Conservation (phyloP, 495 filamentous ascomycete genomes). For the Penicillium roqueforti region DNA sequence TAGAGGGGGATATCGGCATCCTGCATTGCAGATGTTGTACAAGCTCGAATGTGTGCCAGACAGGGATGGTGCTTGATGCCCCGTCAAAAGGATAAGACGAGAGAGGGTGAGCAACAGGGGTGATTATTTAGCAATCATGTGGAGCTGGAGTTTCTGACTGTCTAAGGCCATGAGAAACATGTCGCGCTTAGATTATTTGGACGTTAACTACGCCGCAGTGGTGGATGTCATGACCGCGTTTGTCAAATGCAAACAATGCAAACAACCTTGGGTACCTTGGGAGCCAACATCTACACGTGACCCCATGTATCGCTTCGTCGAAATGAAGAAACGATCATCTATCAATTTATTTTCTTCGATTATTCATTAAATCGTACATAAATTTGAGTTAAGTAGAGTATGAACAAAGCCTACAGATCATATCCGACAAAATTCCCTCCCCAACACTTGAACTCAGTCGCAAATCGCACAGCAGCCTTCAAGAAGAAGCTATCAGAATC, state of each 20-base stretch:
- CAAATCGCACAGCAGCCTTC: conserved; percentile 74
- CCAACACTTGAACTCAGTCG: conserved; percentile 76
- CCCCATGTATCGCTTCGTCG: background rate
- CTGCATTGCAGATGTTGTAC: background rate
- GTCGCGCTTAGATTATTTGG: background rate
- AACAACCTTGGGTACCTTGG: too few species aligned
- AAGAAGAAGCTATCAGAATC: conserved; percentile 73
- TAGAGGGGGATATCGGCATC: conserved; percentile 24
- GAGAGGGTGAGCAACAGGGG: too few species aligned
- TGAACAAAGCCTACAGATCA: background rate
- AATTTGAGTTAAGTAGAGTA: background rate
- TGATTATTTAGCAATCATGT: background rate
- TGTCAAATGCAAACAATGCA: conserved; percentile 2
- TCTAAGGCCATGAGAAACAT: background rate
- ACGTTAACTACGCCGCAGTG: too few species aligned
- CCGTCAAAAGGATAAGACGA: background rate
- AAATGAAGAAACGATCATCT: background rate
- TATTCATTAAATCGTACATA: background rate
- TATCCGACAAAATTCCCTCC: conserved; percentile 45
- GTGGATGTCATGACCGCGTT: background rate
- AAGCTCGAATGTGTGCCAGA: background rate
- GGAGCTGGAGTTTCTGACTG: background rate
- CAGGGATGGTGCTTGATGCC: background rate
- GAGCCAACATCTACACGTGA: background rate
- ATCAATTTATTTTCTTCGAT: background rate